Conservation (phyloP, 1,284 basidiomycete genomes). For the Megacollybia platyphylla region DNA sequence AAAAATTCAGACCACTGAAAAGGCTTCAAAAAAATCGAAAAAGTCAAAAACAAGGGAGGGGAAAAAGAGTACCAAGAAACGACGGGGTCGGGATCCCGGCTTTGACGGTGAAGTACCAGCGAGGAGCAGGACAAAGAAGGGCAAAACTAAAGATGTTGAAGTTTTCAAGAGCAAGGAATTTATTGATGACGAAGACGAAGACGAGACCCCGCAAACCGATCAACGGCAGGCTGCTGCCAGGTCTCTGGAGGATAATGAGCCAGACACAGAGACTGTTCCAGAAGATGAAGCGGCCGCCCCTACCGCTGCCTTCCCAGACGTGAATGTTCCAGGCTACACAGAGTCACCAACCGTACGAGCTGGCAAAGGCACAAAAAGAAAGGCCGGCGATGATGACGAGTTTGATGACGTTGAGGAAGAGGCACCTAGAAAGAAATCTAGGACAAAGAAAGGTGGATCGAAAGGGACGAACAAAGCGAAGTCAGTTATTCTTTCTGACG, state of each 20-base stretch:
- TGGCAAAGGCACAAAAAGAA: neutral
- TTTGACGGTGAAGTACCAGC: neutral
- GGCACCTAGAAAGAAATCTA: neutral
- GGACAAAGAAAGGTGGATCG: neutral
- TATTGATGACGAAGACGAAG: constrained; percentile 5
- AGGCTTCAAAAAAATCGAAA: neutral
- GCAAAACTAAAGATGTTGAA: neutral
- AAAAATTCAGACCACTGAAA: neutral
- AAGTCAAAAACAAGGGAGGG: constrained; percentile 4
- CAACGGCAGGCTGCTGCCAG: no score
- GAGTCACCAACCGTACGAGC: neutral
- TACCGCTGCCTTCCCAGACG: neutral
- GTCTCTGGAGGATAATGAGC: no score
- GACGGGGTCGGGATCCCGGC: neutral
- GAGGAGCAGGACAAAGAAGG: neutral
- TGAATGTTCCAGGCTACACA: neutral
- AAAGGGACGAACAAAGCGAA: neutral
- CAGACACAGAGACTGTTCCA: neutral
- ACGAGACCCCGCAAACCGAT: constrained; percentile 1
- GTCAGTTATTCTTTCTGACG: constrained; percentile 3
- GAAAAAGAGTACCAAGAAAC: constrained; percentile 3
- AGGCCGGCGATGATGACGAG: neutral
- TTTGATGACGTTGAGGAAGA: neutral
- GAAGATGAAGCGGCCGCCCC: neutral
- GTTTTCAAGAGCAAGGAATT: constrained; percentile 7